phyloP scores from a whole-genome alignment of 768 basidiomycete genomes.

The Hortiboletus flavorubellus region DNA sequence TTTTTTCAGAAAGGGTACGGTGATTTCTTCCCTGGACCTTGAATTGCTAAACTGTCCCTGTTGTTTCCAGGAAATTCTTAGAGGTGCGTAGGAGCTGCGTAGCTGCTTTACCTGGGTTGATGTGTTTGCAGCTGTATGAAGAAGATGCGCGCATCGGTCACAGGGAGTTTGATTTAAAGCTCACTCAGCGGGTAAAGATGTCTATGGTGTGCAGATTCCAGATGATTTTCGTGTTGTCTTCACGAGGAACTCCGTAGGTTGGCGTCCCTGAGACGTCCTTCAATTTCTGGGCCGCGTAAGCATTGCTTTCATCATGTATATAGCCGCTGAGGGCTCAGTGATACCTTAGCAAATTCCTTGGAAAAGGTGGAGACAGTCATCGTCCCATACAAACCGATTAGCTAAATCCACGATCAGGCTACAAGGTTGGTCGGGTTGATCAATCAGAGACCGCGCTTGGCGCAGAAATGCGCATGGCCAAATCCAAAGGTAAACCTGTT shows the following conservation, averaged over 20 bases:
- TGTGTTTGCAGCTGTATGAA: slow-evolving; percentile 66
- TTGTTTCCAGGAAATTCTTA: slow-evolving; percentile 65
- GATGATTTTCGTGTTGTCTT: not conserved
- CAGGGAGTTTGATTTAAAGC: slow-evolving; percentile 91
- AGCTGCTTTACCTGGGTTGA: not conserved
- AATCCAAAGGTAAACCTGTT: slow-evolving; percentile 43
- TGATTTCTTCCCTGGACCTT: slow-evolving; percentile 4
- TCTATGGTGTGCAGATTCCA: slow-evolving; percentile 70
- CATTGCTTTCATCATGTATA: slow-evolving; percentile 13
- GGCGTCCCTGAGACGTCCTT: slow-evolving; percentile 95
- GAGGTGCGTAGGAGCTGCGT: slow-evolving; percentile 44
- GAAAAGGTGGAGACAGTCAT: slow-evolving; percentile 38
- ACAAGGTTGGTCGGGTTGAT: slow-evolving; percentile 95
- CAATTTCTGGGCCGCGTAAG: slow-evolving; percentile 89
- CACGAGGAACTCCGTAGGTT: slow-evolving; percentile 47
- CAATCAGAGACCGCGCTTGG: slow-evolving; percentile 97
- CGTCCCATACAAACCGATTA: not conserved
- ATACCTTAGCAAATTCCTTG: slow-evolving; percentile 68
- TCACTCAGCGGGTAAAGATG: slow-evolving; percentile 94
- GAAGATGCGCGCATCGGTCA: slow-evolving; percentile 93
- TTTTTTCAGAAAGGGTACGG: slow-evolving; percentile 97
- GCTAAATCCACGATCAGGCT: slow-evolving; percentile 43
- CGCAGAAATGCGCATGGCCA: slow-evolving; percentile 91
- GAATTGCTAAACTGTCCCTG: slow-evolving; percentile 3
- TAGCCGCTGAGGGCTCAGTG: slow-evolving; percentile 2